Conservation (phyloP, 192 early-diverging fungal species). For the Lobosporangium transversale region DNA sequence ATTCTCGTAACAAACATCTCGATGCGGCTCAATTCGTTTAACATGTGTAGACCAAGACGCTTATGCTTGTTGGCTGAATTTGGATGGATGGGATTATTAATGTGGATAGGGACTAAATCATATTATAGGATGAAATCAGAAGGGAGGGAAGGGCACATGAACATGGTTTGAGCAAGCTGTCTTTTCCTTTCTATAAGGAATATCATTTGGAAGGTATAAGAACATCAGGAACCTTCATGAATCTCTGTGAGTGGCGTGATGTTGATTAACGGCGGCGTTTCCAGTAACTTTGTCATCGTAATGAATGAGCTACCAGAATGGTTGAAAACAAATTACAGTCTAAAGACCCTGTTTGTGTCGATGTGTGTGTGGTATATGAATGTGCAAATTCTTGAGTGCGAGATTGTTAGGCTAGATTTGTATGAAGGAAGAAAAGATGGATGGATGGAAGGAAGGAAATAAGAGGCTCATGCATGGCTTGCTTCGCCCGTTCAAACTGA, state of each 20-base stretch:
- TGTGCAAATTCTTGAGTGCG: no score
- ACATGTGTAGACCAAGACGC: constrained; percentile 52
- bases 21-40: constrained; percentile 52
- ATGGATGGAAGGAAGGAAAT: no score
- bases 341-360: no score
- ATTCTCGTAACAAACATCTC: constrained; percentile 56
- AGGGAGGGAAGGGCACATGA: neutral
- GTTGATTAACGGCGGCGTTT: constrained; percentile 53
- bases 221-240: constrained; percentile 57
- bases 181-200: no score
- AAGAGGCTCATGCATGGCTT: no score
- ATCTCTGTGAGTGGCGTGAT: constrained; percentile 35
- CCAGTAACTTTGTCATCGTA: constrained; percentile 34
- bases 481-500: no score
- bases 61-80: constrained; percentile 53
- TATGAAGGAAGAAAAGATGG: no score
- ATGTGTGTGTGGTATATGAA: no score
- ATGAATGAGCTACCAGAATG: no score
- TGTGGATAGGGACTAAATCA: constrained; percentile 30
- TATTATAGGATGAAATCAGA: neutral
- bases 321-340: neutral
- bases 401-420: no score
- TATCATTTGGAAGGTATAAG: no score
- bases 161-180: no score
- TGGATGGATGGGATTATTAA: constrained; percentile 52